phyloP scores from a whole-genome alignment of 495 filamentous ascomycete species.

The Durotheca rogersii region DNA sequence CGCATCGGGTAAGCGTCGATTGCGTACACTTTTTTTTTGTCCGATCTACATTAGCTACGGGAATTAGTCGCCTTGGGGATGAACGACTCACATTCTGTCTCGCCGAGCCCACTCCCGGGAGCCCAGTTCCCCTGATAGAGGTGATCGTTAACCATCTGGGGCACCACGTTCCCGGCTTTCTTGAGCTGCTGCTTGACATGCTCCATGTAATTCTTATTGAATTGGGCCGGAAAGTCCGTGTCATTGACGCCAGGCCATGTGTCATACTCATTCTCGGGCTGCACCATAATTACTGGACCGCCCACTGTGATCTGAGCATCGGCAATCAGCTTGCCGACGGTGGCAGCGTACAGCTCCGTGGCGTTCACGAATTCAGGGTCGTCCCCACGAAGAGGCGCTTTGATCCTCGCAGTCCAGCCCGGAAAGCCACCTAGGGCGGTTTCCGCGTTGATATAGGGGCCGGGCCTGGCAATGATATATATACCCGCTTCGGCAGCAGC shows the following conservation, averaged over 20 bases:
- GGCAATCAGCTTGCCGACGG: slow-evolving; percentile 63
- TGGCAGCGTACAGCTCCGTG: slow-evolving; percentile 60
- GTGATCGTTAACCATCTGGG: slow-evolving; percentile 78
- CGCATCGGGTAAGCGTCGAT: slow-evolving; percentile 71
- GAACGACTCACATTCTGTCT: slow-evolving; percentile 49
- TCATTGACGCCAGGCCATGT: slow-evolving; percentile 35
- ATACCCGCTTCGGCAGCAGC: slow-evolving; percentile 68
- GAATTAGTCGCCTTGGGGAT: background rate
- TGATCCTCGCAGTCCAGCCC: slow-evolving; percentile 57
- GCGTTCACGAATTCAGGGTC: slow-evolving; percentile 62
- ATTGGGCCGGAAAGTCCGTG: slow-evolving; percentile 37
- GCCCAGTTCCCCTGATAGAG: slow-evolving; percentile 57
- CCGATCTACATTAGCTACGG: background rate
- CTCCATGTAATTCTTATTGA: slow-evolving; percentile 64
- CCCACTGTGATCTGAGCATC: slow-evolving; percentile 75
- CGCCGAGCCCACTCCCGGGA: slow-evolving; percentile 60
- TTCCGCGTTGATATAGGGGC: slow-evolving; percentile 58
- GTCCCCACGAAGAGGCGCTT: slow-evolving; percentile 60
- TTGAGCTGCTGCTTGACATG: slow-evolving; percentile 67
- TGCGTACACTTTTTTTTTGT: slow-evolving; percentile 70
- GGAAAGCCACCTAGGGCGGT: slow-evolving; percentile 35
- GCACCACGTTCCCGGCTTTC: slow-evolving; percentile 68
- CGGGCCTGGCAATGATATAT: slow-evolving; percentile 72
- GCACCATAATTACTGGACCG: slow-evolving; percentile 71
- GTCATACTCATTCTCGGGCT: slow-evolving; percentile 75